Base-by-base conservation (phyloP, 2,329 filamentous ascomycete genomes). In the Reticulascus tulasneorum region DNA sequence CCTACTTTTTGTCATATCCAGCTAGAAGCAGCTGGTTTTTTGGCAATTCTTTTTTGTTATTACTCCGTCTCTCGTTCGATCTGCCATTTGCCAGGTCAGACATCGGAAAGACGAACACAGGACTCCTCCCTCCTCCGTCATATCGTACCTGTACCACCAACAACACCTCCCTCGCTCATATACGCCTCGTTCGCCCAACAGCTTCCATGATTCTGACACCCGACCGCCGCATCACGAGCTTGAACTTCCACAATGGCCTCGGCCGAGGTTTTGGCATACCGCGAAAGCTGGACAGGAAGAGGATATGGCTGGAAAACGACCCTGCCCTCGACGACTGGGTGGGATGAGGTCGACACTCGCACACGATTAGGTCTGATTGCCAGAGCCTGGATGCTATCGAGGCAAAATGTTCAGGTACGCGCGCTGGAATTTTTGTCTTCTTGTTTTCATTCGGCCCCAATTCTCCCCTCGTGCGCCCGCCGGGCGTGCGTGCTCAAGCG, bases 131-230 rank as follows among this genome's bases (percentile, higher is more conserved):
- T n/a, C n/a, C n/a, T n/a, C n/a, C n/a, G n/a, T n/a, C n/a, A n/a
- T n/a, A 7, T n/a, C 8, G 25, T 12, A 27, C 25, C 13, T 27
- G 25, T 27, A 27, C 25, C 25, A n/a, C n/a, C n/a, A n/a, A n/a
- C n/a, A n/a, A n/a, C n/a, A n/a, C n/a, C n/a, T n/a, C n/a, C 17
- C 12, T 7, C 25, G 12, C 23, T 27, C 25, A 27, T 27, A 27
- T 27, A 27, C 17, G n/a, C 25, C 25, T 27, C 25, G n/a, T 27
- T n/a, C 25, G 25, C 12, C 8, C 17, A 16, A 42, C 50, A 65
- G 67, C 64, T 64, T 67, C 68, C 71, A 77, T 77, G 73, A 66
- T 65, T 72, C 56, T 64, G 59, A 63, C 58, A 59, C 52, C 58
- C 47, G 48, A 48, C 49, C 52, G 56, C 56, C 52, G 63, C 51